Percentiles rank a stretch among this genome's conserved stretches.
Conservation (phyloP, 805 yeast species). For the Zygoascus ofunaensis region DNA sequence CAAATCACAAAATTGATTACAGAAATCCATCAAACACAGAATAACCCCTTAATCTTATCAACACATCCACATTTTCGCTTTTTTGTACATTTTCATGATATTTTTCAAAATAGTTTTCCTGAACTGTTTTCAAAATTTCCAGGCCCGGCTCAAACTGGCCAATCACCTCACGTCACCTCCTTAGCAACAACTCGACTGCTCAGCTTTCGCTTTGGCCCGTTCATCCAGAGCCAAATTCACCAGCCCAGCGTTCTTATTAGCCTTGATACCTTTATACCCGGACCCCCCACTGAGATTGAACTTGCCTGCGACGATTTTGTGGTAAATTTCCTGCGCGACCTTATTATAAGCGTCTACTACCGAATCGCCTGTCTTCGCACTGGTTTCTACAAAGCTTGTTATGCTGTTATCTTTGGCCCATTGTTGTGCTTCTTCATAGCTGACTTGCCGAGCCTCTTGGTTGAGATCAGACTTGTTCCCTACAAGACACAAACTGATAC, state of each 20-base stretch:
- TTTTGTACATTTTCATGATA: too few species aligned
- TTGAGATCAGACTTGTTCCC: constrained; percentile 70
- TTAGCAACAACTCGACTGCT: constrained; percentile 1
- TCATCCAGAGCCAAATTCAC: constrained; percentile 14
- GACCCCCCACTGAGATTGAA: constrained; percentile 15
- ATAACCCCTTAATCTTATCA: too few species aligned
- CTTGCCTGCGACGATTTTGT: constrained; percentile 25
- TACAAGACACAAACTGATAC: constrained; percentile 63
- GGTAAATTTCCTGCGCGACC: constrained; percentile 27
- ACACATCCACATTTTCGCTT: too few species aligned
- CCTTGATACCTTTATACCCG: constrained; percentile 20
- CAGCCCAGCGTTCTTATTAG: constrained; percentile 11
- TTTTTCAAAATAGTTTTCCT: too few species aligned
- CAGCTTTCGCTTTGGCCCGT: background rate
- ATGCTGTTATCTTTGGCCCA: constrained; percentile 43
- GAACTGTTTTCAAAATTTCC: too few species aligned
- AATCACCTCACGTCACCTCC: too few species aligned
- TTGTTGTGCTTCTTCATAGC: constrained; percentile 28
- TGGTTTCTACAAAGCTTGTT: constrained; percentile 39
- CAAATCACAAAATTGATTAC: too few species aligned
- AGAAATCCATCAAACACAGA: too few species aligned
- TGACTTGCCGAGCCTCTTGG: constrained; percentile 24
- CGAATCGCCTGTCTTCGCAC: constrained; percentile 58
- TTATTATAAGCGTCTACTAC: constrained; percentile 36
- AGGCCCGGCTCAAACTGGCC: too few species aligned